Evolutionary conservation across 768 basidiomycete species (phyloP).

Genomic region (Cystofilobasidium capitatum): DNA sequence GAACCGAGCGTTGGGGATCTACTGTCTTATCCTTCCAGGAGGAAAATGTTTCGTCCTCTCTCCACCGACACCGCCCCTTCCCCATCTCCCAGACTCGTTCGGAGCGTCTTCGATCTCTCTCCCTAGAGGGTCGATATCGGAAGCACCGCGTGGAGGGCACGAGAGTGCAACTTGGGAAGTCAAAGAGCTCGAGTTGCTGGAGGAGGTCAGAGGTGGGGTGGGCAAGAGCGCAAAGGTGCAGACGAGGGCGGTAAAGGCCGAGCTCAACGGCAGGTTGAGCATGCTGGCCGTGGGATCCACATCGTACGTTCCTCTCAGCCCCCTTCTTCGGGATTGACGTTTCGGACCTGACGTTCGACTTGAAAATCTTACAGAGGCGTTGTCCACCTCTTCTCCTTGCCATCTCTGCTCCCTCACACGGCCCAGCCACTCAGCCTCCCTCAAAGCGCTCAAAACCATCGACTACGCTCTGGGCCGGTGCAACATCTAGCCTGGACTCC

Average conservation of each 20-base stretch:
- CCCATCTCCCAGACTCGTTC: too few species aligned
- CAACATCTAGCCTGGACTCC: constrained; percentile 74
- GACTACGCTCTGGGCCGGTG: constrained; percentile 30
- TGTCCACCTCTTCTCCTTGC: constrained; percentile 6
- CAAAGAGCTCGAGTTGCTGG: neutral
- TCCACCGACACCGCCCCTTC: neutral
- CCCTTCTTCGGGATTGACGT: constrained; percentile 60
- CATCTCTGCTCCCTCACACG: constrained; percentile 22
- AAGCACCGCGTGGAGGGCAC: neutral
- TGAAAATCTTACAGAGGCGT: constrained; percentile 47
- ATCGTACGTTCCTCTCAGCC: constrained; percentile 44
- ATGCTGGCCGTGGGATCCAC: constrained; percentile 68
- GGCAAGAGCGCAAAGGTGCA: constrained; percentile 11
- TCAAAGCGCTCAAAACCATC: constrained; percentile 29
- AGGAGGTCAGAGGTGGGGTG: neutral
- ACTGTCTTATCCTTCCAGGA: constrained; percentile 18
- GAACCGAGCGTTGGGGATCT: constrained; percentile 20
- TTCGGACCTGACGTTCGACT: constrained; percentile 49
- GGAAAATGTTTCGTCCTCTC: neutral
- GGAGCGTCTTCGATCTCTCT: neutral
- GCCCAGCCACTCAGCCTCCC: constrained; percentile 30
- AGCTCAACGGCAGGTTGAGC: constrained; percentile 71
- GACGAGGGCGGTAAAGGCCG: constrained; percentile 39
- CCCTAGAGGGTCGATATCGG: neutral
- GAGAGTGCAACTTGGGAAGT: neutral